Evolutionary conservation across 768 basidiomycete species (phyloP), one percentile per base, ranked within the genome.

Genomic region (Rubroboletus pulcherrimus): DNA sequence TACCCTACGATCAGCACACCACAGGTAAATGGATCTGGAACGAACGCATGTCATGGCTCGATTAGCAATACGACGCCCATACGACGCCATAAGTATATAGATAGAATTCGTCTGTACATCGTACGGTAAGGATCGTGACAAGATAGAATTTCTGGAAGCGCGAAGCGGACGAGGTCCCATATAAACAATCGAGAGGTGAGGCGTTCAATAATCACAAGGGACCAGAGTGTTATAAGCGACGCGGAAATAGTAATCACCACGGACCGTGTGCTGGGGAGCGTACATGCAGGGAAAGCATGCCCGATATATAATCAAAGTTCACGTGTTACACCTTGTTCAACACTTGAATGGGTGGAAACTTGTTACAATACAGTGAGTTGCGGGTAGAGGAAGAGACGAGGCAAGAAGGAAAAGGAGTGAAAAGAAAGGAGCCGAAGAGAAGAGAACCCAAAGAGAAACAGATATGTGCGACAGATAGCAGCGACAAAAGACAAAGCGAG

Each of bases 321-420:
- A 66, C 64, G 65, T 70, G 66, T 70, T 75, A 77, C 74, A 78
- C 74, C 76, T 76, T 73, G 76, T 81, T 81, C 77, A 81, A 81
- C 80, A 81, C 74, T 78, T 77, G 77, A 79, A 78, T 69, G 74
- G 66, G 74, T 72, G 63, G 62, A 69, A 73, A 63, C 67, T 69
- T 87, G 83, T 78, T 90, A 91, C 87, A 90, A 86, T 90, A 91
- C 89, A 90, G 80, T 87, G 84, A 81, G 81, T 67, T 80, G 78
- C 60, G 34, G 66, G 77, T 77, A 66, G 56, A 66, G 64, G 51
- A 56, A 57, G 52, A 59, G 75, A 54, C 52, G 51, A 53, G 56
- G 26, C 54, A 60, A 57, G 51, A 61, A 52, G 29, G 29, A 30
- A 58, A 57, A 55, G 45, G 33, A 45, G 4, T 24, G 39, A 24